A percentile compares a stretch with the other conserved stretches of the same genome.
These are phyloP conservation scores for Aspergillus luchuensis DNA, from an alignment of 2,329 filamentous ascomycete genomes.

Conservation along the genomic window DNA sequence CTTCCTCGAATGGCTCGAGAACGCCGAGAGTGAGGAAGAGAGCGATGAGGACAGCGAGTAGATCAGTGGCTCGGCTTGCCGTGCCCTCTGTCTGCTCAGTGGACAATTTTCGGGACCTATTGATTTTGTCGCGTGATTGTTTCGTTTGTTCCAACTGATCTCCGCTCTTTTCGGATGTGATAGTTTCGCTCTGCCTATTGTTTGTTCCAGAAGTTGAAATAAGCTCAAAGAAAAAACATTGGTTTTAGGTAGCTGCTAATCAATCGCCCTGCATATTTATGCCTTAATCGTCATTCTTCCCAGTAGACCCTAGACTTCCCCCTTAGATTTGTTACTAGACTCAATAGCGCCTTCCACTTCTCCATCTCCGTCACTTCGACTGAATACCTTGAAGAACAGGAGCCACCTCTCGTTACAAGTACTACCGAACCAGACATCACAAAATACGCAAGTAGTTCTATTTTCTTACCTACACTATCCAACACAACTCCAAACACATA, in stretches of 20 bases:
- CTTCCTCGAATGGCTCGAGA: constrained; percentile 91
- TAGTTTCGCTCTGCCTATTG: neutral
- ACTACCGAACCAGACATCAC: too few species aligned
- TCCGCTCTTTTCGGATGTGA: constrained; percentile 4
- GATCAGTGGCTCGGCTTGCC: constrained; percentile 3
- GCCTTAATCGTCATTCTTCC: too few species aligned
- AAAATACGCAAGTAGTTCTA: too few species aligned
- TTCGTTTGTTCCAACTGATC: neutral
- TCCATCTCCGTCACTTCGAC: too few species aligned
- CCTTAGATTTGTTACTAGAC: too few species aligned
- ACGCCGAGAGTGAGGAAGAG: constrained; percentile 76
- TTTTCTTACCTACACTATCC: too few species aligned
- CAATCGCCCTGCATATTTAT: too few species aligned
- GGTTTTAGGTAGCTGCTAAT: constrained; percentile 4
- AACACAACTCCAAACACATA: neutral
- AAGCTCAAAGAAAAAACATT: neutral
- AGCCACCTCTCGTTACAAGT: too few species aligned
- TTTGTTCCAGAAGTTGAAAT: neutral
- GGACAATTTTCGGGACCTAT: constrained; percentile 15
- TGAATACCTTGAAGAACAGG: too few species aligned
- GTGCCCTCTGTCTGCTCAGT: neutral
- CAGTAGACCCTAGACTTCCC: too few species aligned
- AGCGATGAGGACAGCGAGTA: constrained; percentile 58
- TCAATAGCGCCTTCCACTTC: too few species aligned
- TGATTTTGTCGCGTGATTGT: constrained; percentile 1